phyloP scores from a whole-genome alignment of 2,329 filamentous ascomycete species.

The Colletotrichum ledebouriae region DNA sequence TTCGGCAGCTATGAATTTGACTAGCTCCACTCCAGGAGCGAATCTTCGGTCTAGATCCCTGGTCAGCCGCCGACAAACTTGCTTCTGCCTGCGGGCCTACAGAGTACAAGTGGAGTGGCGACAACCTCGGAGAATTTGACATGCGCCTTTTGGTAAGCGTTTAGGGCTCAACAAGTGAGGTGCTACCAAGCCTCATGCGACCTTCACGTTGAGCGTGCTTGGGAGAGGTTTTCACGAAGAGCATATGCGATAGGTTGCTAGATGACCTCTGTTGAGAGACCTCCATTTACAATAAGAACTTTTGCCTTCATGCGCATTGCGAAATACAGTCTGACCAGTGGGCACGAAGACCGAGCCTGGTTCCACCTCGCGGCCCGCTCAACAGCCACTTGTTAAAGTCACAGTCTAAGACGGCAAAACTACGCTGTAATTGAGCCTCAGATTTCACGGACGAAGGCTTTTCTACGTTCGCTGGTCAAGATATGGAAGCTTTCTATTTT shows the following conservation, averaged over 20 bases:
- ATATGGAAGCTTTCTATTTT: no score
- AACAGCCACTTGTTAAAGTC: neutral
- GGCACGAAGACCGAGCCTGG: neutral
- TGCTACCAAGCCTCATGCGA: no score
- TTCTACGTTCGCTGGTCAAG: no score
- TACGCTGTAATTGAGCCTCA: no score
- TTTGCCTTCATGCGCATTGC: no score
- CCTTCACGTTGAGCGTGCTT: no score
- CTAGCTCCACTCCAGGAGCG: conserved; percentile 5
- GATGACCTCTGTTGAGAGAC: no score
- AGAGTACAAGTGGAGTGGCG: neutral
- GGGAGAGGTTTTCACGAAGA: no score
- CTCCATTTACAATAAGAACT: no score
- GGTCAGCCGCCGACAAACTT: conserved; percentile 13
- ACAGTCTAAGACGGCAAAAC: neutral
- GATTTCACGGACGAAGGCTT: neutral
- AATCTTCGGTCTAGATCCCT: conserved; percentile 12
- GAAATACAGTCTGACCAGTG: no score
- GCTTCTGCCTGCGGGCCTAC: neutral
- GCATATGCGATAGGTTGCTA: no score
- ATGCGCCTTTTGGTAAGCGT: neutral
- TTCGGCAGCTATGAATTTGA: no score
- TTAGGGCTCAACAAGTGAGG: neutral
- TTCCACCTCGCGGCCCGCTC: conserved; percentile 5
- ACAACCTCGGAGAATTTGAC: neutral